Evolutionary conservation across 2,329 filamentous ascomycete species (phyloP), one percentile per base, ranked within the genome.

Genomic region (Penicillium sp.): DNA sequence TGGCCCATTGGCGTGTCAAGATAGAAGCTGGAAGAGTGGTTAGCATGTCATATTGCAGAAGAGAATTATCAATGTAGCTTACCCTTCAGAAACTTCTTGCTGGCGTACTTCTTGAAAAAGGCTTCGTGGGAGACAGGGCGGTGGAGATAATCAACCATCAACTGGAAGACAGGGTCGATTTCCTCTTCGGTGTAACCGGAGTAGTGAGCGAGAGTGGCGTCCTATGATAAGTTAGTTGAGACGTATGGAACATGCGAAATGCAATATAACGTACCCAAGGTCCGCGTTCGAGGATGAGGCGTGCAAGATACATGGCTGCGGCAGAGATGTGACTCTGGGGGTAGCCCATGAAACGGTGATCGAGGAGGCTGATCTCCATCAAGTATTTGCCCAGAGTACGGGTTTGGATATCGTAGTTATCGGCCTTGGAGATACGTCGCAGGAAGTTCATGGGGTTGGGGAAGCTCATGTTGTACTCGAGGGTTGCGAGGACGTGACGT

Each of bases 361-460:
- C 94, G 29, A 99, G 82, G 63, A 97, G 85, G 74, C 91, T 94
- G 70, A 99, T 97, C 80, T 99, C 94, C 79, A 96, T 91, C 46
- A 99, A 82, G 75, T 97, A 99, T 79, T 99, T 99, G 75, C 91
- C 94, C 58, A 99, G 85, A 45, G 94, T 99, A 68, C 94, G 90
- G 59, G 92, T 96, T 75, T 97, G 91, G 69, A 97, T 96, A 76
- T 99, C 93, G 78, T 99, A 99, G 81, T 96, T 94, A 79, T 99
- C 95, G 70, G 94, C 95, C 82, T 99, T 99, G 60, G 93, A 97
- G 76, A 99, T 96, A 65, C 95, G 90, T 63, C 94, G 90, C 59
- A 99, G 85, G 80, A 99, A 99, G 83, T 99, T 99, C 94, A 99
- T 99, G 22, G 94, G 94, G 78, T 99, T 99, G 55, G 94, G 94